Percentiles rank a stretch among this genome's conserved stretches.
Conservation (phyloP, 352 stramenopile genomes). For the Blastocystis sp. region DNA sequence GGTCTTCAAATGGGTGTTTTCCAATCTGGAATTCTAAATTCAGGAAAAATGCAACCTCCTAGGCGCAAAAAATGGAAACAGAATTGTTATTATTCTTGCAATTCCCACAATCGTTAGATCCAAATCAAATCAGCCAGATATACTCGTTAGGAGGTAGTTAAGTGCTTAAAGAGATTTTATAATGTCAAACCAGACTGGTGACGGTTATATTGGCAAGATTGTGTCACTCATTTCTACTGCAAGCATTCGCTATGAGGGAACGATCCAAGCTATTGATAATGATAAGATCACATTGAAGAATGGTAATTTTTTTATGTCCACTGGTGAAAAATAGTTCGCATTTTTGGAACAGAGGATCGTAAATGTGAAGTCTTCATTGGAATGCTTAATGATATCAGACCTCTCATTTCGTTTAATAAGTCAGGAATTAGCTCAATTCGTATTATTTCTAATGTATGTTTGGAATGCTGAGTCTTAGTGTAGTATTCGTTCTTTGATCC, state of each 20-base stretch:
- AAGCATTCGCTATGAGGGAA: conserved; percentile 61
- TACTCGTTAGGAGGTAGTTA: background rate
- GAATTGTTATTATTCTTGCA: background rate
- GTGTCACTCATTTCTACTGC: conserved; percentile 37
- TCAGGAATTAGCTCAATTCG: conserved; percentile 34
- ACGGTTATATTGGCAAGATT: conserved; percentile 52
- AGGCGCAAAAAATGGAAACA: background rate
- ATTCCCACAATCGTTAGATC: background rate
- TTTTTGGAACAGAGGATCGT: conserved; percentile 62
- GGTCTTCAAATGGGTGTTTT: no score
- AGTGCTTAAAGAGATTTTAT: background rate
- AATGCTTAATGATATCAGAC: conserved; percentile 30
- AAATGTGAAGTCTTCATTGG: conserved; percentile 64
- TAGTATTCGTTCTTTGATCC: conserved; percentile 63
- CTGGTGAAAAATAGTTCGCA: conserved; percentile 22
- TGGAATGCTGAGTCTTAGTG: background rate
- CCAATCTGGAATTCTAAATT: no score
- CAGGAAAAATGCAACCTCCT: no score
- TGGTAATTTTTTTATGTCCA: background rate
- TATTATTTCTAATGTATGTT: conserved; percentile 33
- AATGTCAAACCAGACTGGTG: background rate
- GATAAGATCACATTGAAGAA: conserved; percentile 65
- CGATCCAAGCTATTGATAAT: conserved; percentile 60
- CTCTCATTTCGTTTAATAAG: conserved; percentile 54
- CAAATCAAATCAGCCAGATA: background rate